phyloP scores from a whole-genome alignment of 139 green algal genomes.

The Tetraselmis chui region DNA sequence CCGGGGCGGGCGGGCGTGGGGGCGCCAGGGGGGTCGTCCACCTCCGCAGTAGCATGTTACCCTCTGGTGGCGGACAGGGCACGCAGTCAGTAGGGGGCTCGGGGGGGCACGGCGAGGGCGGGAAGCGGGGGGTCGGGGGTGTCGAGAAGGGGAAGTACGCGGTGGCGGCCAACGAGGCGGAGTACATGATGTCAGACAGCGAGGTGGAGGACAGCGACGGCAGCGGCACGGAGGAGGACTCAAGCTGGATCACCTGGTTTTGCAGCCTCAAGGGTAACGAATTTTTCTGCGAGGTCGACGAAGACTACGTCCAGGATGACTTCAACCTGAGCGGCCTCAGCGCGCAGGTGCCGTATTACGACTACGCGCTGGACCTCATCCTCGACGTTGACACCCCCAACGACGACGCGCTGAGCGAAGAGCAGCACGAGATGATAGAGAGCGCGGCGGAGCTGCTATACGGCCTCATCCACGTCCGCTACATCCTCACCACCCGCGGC shows the following conservation, averaged over 20 bases:
- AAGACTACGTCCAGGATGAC: slow-evolving; percentile 97
- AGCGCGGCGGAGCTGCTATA: slow-evolving; percentile 93
- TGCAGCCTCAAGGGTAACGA: slow-evolving; percentile 83
- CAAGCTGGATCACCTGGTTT: slow-evolving; percentile 94
- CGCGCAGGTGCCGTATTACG: slow-evolving; percentile 92
- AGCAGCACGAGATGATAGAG: slow-evolving; percentile 88
- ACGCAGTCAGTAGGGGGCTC: too few relatives aligned
- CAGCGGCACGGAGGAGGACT: too few relatives aligned
- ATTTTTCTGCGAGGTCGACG: slow-evolving; percentile 86
- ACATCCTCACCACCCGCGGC: slow-evolving; percentile 83
- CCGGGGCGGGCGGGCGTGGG: too few relatives aligned
- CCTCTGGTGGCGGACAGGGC: too few relatives aligned
- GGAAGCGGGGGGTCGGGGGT: too few relatives aligned
- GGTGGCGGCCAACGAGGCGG: too few relatives aligned
- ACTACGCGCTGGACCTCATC: slow-evolving; percentile 95
- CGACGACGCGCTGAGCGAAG: slow-evolving; percentile 69
- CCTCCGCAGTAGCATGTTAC: too few relatives aligned
- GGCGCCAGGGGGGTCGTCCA: too few relatives aligned
- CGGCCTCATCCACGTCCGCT: slow-evolving; percentile 93
- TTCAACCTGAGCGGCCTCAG: slow-evolving; percentile 94
- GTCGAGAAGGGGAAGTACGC: too few relatives aligned
- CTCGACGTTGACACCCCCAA: slow-evolving; percentile 82
- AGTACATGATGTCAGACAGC: too few relatives aligned
- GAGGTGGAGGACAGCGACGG: too few relatives aligned
- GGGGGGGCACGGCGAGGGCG: too few relatives aligned